Base-by-base conservation (phyloP, 2,329 filamentous ascomycete species). In the Colletotrichum gigasporum region DNA sequence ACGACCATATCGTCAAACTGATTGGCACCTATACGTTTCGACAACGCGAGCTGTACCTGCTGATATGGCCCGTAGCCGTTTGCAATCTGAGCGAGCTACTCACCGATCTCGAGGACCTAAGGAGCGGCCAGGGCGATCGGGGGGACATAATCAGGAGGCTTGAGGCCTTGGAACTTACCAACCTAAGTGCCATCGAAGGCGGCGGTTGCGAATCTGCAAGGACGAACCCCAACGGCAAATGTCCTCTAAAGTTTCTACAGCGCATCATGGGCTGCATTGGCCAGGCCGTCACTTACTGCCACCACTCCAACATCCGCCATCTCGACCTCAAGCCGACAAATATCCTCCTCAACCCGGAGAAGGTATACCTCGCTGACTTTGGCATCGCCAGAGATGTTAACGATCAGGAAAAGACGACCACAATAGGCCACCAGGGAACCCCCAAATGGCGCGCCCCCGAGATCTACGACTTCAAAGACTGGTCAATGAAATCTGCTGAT, bases 361-460 rank as follows among this genome's bases (percentile, higher is more conserved):
- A 79, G 8, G 81, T 84, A 8, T 83, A 83, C 61, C 73, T 83
- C 12, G 79, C 81, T 20, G 82, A 84, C 68, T 84, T 84, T 71
- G 82, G 81, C 34, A 82, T 84, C 22, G 80, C 82, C 11, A 74
- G 77, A 53, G 81, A 84, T 50, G 80, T 84, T 12, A 78, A 77
- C 50, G 78, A 77, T 41, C 75, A 77, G 22, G 80, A 83, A 9
- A 75, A 80, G 50, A 83, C 80, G 6, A 81, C 77, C 56, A 83
- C 80, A 0, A 75, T 78, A 28, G 78, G 78, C 0, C 59, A 72
- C 9, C 77, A 78, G 4, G 80, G 79, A 1, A 82, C 82, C 0
- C 75, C 75, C 16, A 80, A 76, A 48, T 84, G 81, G 80, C 76
- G 76, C 10, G 80, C 81, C 1, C 82, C 82, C 0, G 82, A 84